Evolutionary conservation across 2,329 filamentous ascomycete genomes (phyloP).

Genomic region (Cordyceps pruinosa): DNA sequence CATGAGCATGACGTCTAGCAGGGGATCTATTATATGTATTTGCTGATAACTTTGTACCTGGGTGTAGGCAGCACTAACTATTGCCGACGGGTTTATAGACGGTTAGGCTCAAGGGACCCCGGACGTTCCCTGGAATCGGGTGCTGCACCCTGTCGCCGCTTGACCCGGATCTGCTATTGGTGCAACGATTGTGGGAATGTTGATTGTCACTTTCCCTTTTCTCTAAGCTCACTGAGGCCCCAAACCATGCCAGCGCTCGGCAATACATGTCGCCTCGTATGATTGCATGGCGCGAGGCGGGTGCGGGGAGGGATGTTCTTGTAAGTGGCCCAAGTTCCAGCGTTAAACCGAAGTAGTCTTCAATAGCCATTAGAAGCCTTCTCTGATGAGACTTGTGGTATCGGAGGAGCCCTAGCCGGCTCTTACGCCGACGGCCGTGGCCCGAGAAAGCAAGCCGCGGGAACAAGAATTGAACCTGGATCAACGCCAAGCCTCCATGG

Average conservation of each 20-base stretch:
- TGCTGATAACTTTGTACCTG: no score
- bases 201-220: not conserved
- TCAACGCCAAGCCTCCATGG: not conserved
- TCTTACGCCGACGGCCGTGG: no score
- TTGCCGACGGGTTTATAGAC: slow-evolving; percentile 1
- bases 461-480: no score
- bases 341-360: no score
- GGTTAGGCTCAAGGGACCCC: not conserved
- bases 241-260: not conserved
- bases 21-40: not conserved
- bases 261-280: not conserved
- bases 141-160: not conserved
- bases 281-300: not conserved
- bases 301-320: not conserved
- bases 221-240: not conserved
- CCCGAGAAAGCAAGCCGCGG: no score
- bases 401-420: no score
- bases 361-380: no score
- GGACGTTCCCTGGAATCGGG: not conserved
- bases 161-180: not conserved
- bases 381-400: no score
- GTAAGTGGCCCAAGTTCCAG: not conserved
- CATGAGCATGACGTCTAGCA: not conserved
- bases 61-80: no score
- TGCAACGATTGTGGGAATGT: not conserved